These are phyloP conservation scores for Ceratocystis huliohia DNA, from an alignment of 2,329 filamentous ascomycete species.

Conservation along the genomic window DNA sequence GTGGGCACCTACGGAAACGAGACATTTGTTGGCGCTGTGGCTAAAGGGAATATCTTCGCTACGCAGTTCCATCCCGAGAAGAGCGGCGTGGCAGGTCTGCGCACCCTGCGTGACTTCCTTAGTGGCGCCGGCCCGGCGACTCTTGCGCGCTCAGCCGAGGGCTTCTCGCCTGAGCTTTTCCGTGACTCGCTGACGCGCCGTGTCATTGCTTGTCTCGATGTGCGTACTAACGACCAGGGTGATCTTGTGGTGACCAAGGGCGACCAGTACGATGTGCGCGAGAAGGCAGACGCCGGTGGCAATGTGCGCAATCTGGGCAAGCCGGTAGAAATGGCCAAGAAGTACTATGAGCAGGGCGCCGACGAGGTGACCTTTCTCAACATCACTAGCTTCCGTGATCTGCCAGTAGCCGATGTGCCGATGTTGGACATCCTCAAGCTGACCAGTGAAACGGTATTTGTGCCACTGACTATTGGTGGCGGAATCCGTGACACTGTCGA, in stretches of 20 bases:
- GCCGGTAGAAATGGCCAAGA: constrained; percentile 83
- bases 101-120: constrained; percentile 74
- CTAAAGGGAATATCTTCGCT: constrained; percentile 71
- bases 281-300: constrained; percentile 55
- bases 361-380: constrained; percentile 97
- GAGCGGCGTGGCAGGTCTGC: constrained; percentile 76
- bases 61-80: constrained; percentile 99
- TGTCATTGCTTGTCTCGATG: constrained; percentile 91
- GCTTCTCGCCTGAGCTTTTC: constrained; percentile 24
- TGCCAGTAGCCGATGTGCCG: constrained; percentile 76
- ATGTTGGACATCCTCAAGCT: constrained; percentile 89
- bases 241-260: constrained; percentile 97
- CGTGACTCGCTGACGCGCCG: constrained; percentile 71
- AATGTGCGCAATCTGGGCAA: constrained; percentile 86
- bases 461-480: constrained; percentile 87
- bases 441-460: constrained; percentile 84
- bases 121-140: constrained; percentile 46
- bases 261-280: constrained; percentile 95
- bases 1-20: constrained; percentile 78
- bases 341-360: constrained; percentile 91
- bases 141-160: constrained; percentile 19
- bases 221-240: constrained; percentile 83
- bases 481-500: constrained; percentile 90
- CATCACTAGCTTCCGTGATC: constrained; percentile 95
- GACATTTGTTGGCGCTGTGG: constrained; percentile 82